Percentiles rank a stretch among this genome's conserved stretches.
These are phyloP conservation scores for Solanum hybrid DNA, from an alignment of 305 asterid genomes.

Conservation along the genomic window DNA sequence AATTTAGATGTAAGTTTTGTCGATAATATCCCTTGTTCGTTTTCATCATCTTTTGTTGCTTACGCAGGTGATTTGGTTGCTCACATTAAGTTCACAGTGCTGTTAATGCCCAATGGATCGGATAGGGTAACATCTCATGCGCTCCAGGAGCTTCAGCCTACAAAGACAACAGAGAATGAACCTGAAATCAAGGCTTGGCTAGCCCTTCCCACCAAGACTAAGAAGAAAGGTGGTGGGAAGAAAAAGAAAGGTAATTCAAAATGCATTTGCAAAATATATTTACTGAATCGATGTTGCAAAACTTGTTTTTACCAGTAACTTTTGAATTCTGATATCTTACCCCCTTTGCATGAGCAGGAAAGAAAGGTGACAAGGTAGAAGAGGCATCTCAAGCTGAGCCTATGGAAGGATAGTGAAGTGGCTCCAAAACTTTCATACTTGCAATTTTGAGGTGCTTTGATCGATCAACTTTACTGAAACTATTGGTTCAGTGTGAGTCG, in stretches of 20 bases:
- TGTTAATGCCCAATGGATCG: constrained; percentile 93
- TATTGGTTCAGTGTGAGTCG: neutral
- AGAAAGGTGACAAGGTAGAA: constrained; percentile 7
- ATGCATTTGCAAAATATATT: neutral
- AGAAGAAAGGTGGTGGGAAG: constrained; percentile 46
- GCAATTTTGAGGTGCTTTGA: constrained; percentile 6
- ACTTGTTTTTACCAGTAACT: neutral
- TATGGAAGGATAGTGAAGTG: constrained; percentile 1
- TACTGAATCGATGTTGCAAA: neutral
- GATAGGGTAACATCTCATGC: constrained; percentile 77
- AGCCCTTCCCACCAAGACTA: constrained; percentile 41
- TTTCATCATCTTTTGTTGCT: neutral
- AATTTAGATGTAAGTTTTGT: neutral
- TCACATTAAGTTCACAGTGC: constrained; percentile 84
- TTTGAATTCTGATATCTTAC: neutral
- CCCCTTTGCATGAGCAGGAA: neutral
- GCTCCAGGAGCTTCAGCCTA: constrained; percentile 76
- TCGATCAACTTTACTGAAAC: constrained; percentile 3
- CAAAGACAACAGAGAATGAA: constrained; percentile 59
- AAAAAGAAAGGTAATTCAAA: constrained; percentile 35
- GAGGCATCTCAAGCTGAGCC: constrained; percentile 5
- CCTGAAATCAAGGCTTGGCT: constrained; percentile 91
- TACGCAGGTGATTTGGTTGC: constrained; percentile 87
- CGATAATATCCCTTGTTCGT: neutral
- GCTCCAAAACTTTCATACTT: neutral